Evolutionary conservation across 2,329 filamentous ascomycete species (phyloP), one percentile per base, ranked within the genome.

Genomic region (Cladophialophora chaetospira): DNA sequence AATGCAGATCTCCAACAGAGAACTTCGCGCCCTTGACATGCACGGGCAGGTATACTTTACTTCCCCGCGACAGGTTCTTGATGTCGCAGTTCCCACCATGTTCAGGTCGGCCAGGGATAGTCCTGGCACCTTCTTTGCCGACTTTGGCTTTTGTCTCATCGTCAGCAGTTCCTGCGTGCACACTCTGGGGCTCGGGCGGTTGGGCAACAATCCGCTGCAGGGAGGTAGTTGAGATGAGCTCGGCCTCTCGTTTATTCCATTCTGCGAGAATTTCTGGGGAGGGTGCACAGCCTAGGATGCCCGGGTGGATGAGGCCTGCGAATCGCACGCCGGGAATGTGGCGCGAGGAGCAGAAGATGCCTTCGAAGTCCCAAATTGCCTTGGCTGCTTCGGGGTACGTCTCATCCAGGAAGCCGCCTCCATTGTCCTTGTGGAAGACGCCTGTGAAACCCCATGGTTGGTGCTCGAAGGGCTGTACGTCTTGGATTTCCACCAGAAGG

Each of bases 71-170:
- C 26, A 95, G 78, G 66, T 94, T 94, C 76, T 95, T 95, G 72
- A 95, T 94, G 65, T 96, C 91, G 69, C 90, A 94, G 67, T 96
- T 96, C 0, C 91, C 92, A 11, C 92, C 92, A 65, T 95, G 88
- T 67, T 95, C 91, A 0, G 91, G 90, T 0, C 91, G 79, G 2
- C 91, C 83, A 95, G 90, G 1, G 45, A 97, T 88, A 0, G 92
- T 96, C 33, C 92, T 76, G 0, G 92, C 92, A 1, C 91, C 91
- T 68, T 96, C 90, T 9, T 73, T 78, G 0, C 84, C 89, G 19
- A 96, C 81, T 68, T 85, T 89, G 35, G 80, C 79, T 63, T 82
- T 86, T 26, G 89, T 68, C 0, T 78, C 77, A 0, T 74, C 80
- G 0, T 77, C 74, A 0, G 87, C 87, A 5, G 73, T 75, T 2